Conservation (phyloP, 2,329 filamentous ascomycete genomes). For the Graphilbum fragrans region DNA sequence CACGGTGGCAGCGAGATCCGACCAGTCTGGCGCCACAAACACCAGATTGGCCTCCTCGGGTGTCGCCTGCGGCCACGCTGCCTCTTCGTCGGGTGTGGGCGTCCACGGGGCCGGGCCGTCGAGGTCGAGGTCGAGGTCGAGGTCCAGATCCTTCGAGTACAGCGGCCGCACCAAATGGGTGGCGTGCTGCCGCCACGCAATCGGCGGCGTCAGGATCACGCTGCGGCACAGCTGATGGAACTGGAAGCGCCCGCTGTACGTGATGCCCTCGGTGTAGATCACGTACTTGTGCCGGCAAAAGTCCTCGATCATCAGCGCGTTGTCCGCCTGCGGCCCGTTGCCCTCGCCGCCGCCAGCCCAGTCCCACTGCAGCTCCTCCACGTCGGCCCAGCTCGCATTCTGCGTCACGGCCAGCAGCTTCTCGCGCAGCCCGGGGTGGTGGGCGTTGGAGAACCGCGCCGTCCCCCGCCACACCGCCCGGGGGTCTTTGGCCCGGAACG, state of each 20-base stretch:
- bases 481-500: slow-evolving; percentile 23
- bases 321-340: slow-evolving; percentile 8
- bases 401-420: slow-evolving; percentile 16
- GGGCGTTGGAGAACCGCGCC: slow-evolving; percentile 25
- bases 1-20: slow-evolving; percentile 28
- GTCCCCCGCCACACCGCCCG: slow-evolving; percentile 38
- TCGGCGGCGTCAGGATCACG: slow-evolving; percentile 29
- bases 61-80: slow-evolving; percentile 23
- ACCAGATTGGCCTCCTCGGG: slow-evolving; percentile 25
- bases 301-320: slow-evolving; percentile 29
- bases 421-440: slow-evolving; percentile 19
- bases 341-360: slow-evolving; percentile 8
- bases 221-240: slow-evolving; percentile 32
- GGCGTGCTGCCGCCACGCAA: slow-evolving; percentile 31
- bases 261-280: slow-evolving; percentile 34
- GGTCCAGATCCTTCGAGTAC: slow-evolving; percentile 19
- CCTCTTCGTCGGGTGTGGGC: background rate
- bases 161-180: slow-evolving; percentile 29
- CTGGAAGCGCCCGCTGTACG: slow-evolving; percentile 33
- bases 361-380: slow-evolving; percentile 28
- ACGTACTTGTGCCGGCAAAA: slow-evolving; percentile 35
- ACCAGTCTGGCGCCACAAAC: slow-evolving; percentile 33
- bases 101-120: background rate
- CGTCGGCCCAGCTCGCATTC: background rate
- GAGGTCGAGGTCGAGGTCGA: background rate